Base-by-base conservation (phyloP, 352 stramenopile genomes). In the Pythium brachiatum region DNA sequence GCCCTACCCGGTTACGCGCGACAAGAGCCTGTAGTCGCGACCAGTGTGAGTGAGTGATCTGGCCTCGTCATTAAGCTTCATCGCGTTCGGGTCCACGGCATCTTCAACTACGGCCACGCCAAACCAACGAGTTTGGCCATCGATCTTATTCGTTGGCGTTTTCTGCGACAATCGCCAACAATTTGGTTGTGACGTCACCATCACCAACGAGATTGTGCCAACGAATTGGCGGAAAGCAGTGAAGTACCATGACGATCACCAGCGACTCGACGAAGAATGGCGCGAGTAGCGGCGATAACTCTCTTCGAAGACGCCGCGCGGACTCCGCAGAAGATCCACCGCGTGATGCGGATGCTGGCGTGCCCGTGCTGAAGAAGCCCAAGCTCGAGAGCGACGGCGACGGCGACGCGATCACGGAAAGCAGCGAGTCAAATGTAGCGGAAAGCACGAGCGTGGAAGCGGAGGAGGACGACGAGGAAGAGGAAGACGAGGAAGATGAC, bases 381-480 rank as follows among this genome's bases (percentile, higher is more conserved):
- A 68, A 68, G 47, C 46, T 52, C 26, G 62, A 54, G 18, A 60
- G 43, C 46, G 62, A 61, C 32, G 53, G 53, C 46, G 38, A 56
- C 55, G 62, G 60, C 38, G 55, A 53, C 50, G 56, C 2, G 5
- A 23, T 34, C 31, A n/a, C 50, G 13, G 29, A 52, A 2, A 57
- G 31, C 46, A 41, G 34, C n/a, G 54, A 60, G 38, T 61, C 53
- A 15, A 39, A 43, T 11, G 43, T 39, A 8, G 41, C 41, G 3
- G 41, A 48, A 48, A 48, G 13, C 41, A 48, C 41, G 41, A 48
- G 41, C 41, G 20, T 48, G 5, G 41, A 48, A 26, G 41, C 41
- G n/a, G 48, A 53, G n/a, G 44, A 68, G 31, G 54, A 39, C 53
- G 25, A 31, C 12, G 59, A 16, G 9, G 31, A 34, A 27, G n/a